These are phyloP conservation scores for Agapanthus africanus DNA, from an alignment of 106 monocot genomes.

Conservation along the genomic window DNA sequence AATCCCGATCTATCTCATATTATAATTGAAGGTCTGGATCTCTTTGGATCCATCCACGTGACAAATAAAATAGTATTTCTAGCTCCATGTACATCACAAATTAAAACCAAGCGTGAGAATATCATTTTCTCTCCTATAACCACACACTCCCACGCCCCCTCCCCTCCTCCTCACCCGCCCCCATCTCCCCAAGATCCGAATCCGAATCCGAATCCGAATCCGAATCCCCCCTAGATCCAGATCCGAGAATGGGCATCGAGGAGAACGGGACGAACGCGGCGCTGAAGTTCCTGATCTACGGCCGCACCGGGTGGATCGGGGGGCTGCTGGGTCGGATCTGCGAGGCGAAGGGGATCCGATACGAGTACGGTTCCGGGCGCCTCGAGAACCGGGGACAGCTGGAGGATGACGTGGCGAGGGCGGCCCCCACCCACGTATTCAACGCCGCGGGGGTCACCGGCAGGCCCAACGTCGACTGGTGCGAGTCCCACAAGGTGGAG, in stretches of 20 bases:
- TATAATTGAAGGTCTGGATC: no score
- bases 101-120: background rate
- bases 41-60: no score
- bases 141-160: no score
- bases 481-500: constrained; percentile 69
- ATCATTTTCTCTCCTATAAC: background rate
- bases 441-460: constrained; percentile 83
- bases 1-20: no score
- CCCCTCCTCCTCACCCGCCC: background rate
- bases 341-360: constrained; percentile 33
- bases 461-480: constrained; percentile 88
- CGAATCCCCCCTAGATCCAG: background rate
- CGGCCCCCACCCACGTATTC: constrained; percentile 62
- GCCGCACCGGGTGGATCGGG: constrained; percentile 78
- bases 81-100: no score
- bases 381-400: constrained; percentile 46
- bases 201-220: constrained; percentile 1
- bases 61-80: no score
- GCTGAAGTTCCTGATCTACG: constrained; percentile 70
- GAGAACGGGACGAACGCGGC: constrained; percentile 17
- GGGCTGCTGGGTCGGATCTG: constrained; percentile 63
- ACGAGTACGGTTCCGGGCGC: constrained; percentile 42
- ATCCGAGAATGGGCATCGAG: constrained; percentile 20
- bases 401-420: constrained; percentile 37
- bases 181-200: background rate